phyloP scores from a whole-genome alignment of 805 yeast genomes.

The Schwanniomyces pseudopolymorphus region DNA sequence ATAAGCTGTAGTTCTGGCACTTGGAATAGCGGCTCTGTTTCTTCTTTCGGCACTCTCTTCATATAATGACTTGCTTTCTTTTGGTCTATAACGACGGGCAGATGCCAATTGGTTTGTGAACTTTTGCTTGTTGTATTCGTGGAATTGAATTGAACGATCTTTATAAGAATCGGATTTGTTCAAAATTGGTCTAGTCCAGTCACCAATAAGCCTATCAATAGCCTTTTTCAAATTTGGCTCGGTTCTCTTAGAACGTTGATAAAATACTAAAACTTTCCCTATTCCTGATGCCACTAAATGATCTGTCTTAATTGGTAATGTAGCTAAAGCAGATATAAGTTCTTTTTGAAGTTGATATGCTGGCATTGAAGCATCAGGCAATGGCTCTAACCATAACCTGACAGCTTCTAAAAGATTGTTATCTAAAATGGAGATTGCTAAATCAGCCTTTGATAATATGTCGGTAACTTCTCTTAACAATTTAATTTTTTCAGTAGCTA shows the following conservation, averaged over 20 bases:
- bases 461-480: slow-evolving; percentile 77
- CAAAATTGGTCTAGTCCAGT: slow-evolving; percentile 98
- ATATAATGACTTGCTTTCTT: slow-evolving; percentile 59
- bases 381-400: slow-evolving; percentile 95
- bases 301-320: slow-evolving; percentile 90
- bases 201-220: slow-evolving; percentile 89
- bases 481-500: slow-evolving; percentile 76
- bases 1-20: slow-evolving; percentile 83
- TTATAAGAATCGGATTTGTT: slow-evolving; percentile 93
- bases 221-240: slow-evolving; percentile 82
- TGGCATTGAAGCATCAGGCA: slow-evolving; percentile 98
- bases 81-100: slow-evolving; percentile 26
- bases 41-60: slow-evolving; percentile 90
- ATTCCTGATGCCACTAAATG: slow-evolving; percentile 93
- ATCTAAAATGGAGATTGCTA: slow-evolving; percentile 91
- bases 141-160: slow-evolving; percentile 72
- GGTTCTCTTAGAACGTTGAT: slow-evolving; percentile 86
- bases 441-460: slow-evolving; percentile 73
- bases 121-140: slow-evolving; percentile 63
- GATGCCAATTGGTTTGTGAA: slow-evolving; percentile 44
- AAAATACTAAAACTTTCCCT: slow-evolving; percentile 90
- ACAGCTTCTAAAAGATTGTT: slow-evolving; percentile 91
- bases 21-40: slow-evolving; percentile 95
- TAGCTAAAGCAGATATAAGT: slow-evolving; percentile 67
- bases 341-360: slow-evolving; percentile 94